Evolutionary conservation across 2,329 filamentous ascomycete genomes (phyloP), one percentile per base, ranked within the genome.

Genomic region (Aspergillus costaricaensis): DNA sequence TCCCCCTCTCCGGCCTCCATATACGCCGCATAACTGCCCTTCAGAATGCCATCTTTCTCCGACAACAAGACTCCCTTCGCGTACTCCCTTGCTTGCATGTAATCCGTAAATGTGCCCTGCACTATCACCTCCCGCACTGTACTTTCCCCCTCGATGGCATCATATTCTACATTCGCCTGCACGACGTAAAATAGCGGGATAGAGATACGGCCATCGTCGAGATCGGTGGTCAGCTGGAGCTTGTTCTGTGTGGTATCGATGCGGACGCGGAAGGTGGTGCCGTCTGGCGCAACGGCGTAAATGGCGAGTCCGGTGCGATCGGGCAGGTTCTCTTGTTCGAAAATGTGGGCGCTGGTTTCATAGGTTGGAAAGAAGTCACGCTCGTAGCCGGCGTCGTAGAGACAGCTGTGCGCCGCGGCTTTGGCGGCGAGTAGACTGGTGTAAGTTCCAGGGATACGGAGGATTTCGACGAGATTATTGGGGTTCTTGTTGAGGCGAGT

Each of bases 341-440:
- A 65, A 9, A 63, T 56, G 19, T 56, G 39, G 6, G 59, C 51
- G 4, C 64, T 64, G 19, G 63, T 65, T 9, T 69, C 67, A 59
- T 72, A 73, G 15, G 61, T 44, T 10, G 60, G 54, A 59, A 73
- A 72, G 62, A 63, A 71, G 55, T 72, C 70, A n/a, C 61, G 54
- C 25, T 71, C 67, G 51, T 72, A 73, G 4, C 70, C 71, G 5
- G 69, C 70, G 12, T 70, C 68, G 61, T 68, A 70, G n/a, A 73
- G 63, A n/a, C 62, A 65, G 53, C 58, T 64, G 64, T 73, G 68
- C 2, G 70, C 70, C 0, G 63, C 67, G 5, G 58, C 62, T 47
- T 70, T 70, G 59, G 70, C 70, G 1, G 69, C 64, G 15, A 51
- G 48, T 3, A 69, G 61, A 2, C 62, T 65, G 32, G 63, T 66